Evolutionary conservation across 768 basidiomycete genomes (phyloP).

Genomic region (Boletus rubroflammeus): DNA sequence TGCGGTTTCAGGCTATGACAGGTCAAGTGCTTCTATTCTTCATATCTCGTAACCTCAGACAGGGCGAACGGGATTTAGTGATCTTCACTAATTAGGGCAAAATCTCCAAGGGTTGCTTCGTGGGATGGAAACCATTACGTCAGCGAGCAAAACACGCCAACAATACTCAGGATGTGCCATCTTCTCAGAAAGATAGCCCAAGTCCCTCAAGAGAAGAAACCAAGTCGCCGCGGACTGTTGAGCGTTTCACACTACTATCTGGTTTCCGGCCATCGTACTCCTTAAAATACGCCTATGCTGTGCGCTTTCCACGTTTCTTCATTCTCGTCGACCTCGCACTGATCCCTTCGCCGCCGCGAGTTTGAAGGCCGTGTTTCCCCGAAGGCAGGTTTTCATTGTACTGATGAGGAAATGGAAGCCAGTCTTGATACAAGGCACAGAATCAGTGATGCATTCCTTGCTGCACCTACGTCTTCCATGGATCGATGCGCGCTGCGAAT

Average conservation of each 20-base stretch:
- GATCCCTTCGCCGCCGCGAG: slow-evolving; percentile 9
- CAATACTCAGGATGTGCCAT: background rate
- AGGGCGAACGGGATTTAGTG: background rate
- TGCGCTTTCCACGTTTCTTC: slow-evolving; percentile 12
- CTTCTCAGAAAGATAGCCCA: slow-evolving; percentile 17
- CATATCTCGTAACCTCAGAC: background rate
- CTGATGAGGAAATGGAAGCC: slow-evolving; percentile 27
- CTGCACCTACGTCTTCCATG: slow-evolving; percentile 15
- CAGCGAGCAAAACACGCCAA: background rate
- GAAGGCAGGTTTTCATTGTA: slow-evolving; percentile 26
- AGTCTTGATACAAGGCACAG: slow-evolving; percentile 13
- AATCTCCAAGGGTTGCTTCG: background rate
- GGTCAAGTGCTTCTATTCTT: background rate
- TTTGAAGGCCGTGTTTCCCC: slow-evolving; percentile 8
- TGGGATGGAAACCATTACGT: slow-evolving; percentile 14
- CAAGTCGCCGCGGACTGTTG: slow-evolving; percentile 13
- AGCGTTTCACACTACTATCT: slow-evolving; percentile 1
- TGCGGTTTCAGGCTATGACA: background rate
- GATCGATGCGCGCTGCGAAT: slow-evolving; percentile 9
- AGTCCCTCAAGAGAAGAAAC: slow-evolving; percentile 6
- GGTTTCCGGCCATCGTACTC: background rate
- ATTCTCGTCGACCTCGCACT: slow-evolving; percentile 6
- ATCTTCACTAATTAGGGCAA: background rate
- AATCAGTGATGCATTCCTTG: slow-evolving; percentile 4
- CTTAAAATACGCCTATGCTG: slow-evolving; percentile 2